These are phyloP conservation scores for Trichoderma asperelloides DNA, from an alignment of 495 filamentous ascomycete species.

Conservation along the genomic window DNA sequence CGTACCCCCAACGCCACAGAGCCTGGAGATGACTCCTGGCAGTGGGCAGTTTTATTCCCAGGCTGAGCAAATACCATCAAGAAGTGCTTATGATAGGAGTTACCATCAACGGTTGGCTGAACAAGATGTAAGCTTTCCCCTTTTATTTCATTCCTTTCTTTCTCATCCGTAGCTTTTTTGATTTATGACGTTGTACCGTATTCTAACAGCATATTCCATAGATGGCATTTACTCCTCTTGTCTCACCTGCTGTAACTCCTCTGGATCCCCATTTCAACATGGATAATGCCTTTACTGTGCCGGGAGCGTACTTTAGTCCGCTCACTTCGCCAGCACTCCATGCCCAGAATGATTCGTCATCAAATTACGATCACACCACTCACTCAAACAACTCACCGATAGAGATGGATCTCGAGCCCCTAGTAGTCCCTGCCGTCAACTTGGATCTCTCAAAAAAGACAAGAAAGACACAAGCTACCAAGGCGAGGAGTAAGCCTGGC, in stretches of 20 bases:
- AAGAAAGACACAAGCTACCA: constrained; percentile 35
- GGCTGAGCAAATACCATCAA: constrained; percentile 32
- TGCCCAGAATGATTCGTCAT: constrained; percentile 55
- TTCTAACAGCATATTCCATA: constrained; percentile 19
- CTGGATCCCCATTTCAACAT: constrained; percentile 72
- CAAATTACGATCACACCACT: constrained; percentile 30
- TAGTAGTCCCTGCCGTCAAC: constrained; percentile 22
- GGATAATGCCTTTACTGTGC: constrained; percentile 70
- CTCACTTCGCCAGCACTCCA: constrained; percentile 86
- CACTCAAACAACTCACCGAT: constrained; percentile 34
- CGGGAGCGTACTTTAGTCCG: constrained; percentile 88
- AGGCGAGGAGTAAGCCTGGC: constrained; percentile 36
- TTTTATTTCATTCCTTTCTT: constrained; percentile 21
- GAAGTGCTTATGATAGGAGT: constrained; percentile 48
- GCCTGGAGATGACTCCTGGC: constrained; percentile 74
- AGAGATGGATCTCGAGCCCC: constrained; percentile 36
- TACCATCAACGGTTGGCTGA: constrained; percentile 62
- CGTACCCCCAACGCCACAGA: constrained; percentile 89
- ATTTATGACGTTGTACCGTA: background rate
- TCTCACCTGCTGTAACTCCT: constrained; percentile 90
- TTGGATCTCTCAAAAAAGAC: constrained; percentile 37
- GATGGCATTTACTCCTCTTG: constrained; percentile 89
- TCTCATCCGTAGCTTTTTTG: background rate
- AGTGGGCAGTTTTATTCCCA: constrained; percentile 47
- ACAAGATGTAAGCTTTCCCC: constrained; percentile 56